phyloP scores from a whole-genome alignment of 495 filamentous ascomycete species.

The Sordaria brevicollis region DNA sequence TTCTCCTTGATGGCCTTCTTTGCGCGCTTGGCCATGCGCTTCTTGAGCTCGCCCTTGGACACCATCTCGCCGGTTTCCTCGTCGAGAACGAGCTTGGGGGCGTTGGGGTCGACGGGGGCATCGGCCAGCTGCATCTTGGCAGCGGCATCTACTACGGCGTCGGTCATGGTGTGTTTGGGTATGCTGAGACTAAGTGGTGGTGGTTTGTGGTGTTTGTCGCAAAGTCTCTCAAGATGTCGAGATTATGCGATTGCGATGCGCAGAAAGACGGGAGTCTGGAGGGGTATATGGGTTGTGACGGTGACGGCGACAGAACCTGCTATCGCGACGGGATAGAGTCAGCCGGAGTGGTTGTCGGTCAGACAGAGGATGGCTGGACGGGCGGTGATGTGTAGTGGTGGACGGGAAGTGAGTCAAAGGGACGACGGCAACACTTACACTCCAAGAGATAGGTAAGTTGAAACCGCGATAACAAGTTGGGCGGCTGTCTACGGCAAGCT shows the following conservation, averaged over 20 bases:
- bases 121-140: slow-evolving; percentile 52
- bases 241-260: background rate
- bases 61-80: slow-evolving; percentile 58
- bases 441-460: background rate
- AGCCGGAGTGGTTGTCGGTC: background rate
- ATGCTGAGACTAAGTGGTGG: background rate
- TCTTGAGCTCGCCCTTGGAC: slow-evolving; percentile 57
- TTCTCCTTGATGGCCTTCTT: slow-evolving; percentile 47
- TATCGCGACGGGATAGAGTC: background rate
- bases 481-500: background rate
- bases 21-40: slow-evolving; percentile 49
- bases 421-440: background rate
- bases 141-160: slow-evolving; percentile 39
- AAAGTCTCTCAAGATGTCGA: background rate
- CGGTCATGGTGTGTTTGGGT: slow-evolving; percentile 36
- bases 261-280: background rate
- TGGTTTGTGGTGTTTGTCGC: background rate
- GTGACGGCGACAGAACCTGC: background rate
- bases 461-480: background rate
- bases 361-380: background rate
- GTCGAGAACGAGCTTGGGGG: slow-evolving; percentile 51
- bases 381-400: background rate
- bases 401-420: background rate
- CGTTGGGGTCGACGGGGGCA: slow-evolving; percentile 38
- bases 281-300: background rate